Base-by-base conservation (phyloP, 176 grass and related monocot genomes). In the Echinochloa phyllopogon region DNA sequence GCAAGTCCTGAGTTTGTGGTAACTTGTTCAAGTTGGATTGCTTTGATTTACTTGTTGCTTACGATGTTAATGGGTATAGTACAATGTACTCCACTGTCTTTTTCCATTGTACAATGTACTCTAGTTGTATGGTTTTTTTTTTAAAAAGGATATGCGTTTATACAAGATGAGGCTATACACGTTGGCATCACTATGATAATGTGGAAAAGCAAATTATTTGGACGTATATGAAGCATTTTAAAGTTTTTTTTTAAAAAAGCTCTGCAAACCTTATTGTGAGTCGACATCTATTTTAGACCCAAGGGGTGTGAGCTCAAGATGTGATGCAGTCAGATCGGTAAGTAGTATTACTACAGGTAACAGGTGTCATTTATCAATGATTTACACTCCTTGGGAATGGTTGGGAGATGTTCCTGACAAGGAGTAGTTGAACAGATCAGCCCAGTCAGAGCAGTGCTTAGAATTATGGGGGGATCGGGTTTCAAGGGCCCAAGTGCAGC, bases 401-500 rank as follows among this genome's bases (percentile, higher is more conserved):
- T 6, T 41, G 38, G 53, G 55, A 60, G 53, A 77, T 77, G 38
- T 77, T 59, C 53, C 74, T 59, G 74, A 76, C 74, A 76, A 60
- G 38, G 20, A 41, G 18, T 20, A 48, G 16, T 79, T 29, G 15
- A 60, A 36, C 52, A 82, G 52, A 82, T 59, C 51, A 59, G 23
- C 23, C 42, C 24, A 8, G 57, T 47, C 76, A 33, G 57, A 17
- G 6, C 51, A 27, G n/a, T 61, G 59, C 20, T 25, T 64, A 48
- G 72, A 68, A 85, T 76, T 85, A 47, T 57, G 49, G 47, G 25
- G 24, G 73, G 38, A 85, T 85, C 48, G 10, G 29, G 70, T 38
- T 62, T 39, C 63, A 42, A 20, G 56, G 53, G 18, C 29, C 42
- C 42, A 40, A 41, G 55, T 79, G 75, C 65, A 0, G 52, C 16